phyloP scores from a whole-genome alignment of 129 eudicot species.

The Scalesia atractyloides region DNA sequence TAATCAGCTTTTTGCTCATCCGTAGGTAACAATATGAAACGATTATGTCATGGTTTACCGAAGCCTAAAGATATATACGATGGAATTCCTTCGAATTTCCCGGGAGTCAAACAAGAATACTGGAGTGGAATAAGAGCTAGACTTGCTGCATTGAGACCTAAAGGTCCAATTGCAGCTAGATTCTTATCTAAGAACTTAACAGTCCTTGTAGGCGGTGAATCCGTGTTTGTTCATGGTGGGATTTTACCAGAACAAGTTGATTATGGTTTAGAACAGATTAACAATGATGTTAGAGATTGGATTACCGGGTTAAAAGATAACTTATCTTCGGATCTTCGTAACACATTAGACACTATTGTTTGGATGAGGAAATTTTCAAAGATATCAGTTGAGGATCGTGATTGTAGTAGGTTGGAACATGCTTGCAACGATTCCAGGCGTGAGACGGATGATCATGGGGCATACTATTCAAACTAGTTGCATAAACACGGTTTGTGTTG shows the following conservation, averaged over 20 bases:
- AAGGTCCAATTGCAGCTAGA: slow-evolving; percentile 61
- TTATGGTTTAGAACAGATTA: slow-evolving; percentile 75
- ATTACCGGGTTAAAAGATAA: slow-evolving; percentile 48
- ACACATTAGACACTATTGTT: slow-evolving; percentile 56
- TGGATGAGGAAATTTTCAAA: slow-evolving; percentile 68
- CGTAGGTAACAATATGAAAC: slow-evolving; percentile 48
- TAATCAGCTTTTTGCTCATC: too few species aligned
- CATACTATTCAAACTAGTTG: slow-evolving; percentile 81
- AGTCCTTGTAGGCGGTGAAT: slow-evolving; percentile 71
- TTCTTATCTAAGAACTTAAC: slow-evolving; percentile 65
- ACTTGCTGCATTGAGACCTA: slow-evolving; percentile 74
- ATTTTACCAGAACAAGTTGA: slow-evolving; percentile 60
- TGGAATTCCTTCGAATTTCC: slow-evolving; percentile 52
- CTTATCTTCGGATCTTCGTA: slow-evolving; percentile 47
- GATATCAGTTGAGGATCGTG: slow-evolving; percentile 58
- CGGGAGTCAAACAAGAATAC: slow-evolving; percentile 40
- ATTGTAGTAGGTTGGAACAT: slow-evolving; percentile 68
- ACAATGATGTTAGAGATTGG: slow-evolving; percentile 88
- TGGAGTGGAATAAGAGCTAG: slow-evolving; percentile 59
- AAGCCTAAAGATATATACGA: slow-evolving; percentile 36
- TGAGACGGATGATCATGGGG: slow-evolving; percentile 92
- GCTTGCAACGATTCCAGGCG: slow-evolving; percentile 88
- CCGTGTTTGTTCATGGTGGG: slow-evolving; percentile 92
- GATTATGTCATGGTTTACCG: slow-evolving; percentile 48
- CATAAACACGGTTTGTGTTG: slow-evolving; percentile 62